A percentile compares a stretch with the other conserved stretches of the same genome.
These are phyloP conservation scores for Corchorus capsularis DNA, from an alignment of 345 rosid genomes.

Conservation along the genomic window DNA sequence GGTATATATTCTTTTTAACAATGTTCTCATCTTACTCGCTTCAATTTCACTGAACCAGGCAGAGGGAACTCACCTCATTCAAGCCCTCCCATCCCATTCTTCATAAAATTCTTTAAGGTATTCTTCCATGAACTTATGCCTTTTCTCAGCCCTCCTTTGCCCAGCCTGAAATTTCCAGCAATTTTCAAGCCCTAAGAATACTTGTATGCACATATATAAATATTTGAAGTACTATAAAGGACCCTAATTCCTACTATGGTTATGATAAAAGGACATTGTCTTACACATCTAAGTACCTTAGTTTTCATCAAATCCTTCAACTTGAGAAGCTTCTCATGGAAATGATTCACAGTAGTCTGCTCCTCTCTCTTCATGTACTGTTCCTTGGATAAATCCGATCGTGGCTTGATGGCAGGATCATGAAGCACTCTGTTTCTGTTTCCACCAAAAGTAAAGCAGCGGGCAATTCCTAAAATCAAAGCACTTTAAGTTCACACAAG, in stretches of 20 bases:
- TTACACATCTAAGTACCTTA: conserved; percentile 40
- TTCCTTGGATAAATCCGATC: conserved; percentile 68
- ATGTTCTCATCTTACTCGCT: too few relatives aligned
- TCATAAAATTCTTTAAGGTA: conserved; percentile 61
- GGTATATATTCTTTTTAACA: too few relatives aligned
- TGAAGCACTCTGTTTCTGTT: conserved; percentile 75
- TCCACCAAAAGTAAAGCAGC: conserved; percentile 92
- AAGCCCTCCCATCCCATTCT: conserved; percentile 80
- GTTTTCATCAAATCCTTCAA: conserved; percentile 82
- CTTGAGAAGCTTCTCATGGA: conserved; percentile 77
- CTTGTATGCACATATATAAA: conserved; percentile 29
- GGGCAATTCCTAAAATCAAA: conserved; percentile 64
- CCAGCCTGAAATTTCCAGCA: conserved; percentile 59
- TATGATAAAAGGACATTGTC: not conserved
- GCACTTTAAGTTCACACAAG: not conserved
- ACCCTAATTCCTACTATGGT: not conserved
- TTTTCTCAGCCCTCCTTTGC: conserved; percentile 64
- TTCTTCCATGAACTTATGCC: conserved; percentile 79
- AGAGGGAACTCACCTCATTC: conserved; percentile 22
- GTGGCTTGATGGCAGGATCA: conserved; percentile 71
- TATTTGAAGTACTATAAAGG: conserved; percentile 39
- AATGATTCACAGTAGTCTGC: conserved; percentile 64
- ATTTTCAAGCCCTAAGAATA: not conserved
- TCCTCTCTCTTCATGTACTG: conserved; percentile 71
- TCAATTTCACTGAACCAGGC: too few relatives aligned